A percentile compares a stretch with the other conserved stretches of the same genome.
These are phyloP conservation scores for Jaapia argillacea DNA, from an alignment of 768 basidiomycete species.

Conservation along the genomic window DNA sequence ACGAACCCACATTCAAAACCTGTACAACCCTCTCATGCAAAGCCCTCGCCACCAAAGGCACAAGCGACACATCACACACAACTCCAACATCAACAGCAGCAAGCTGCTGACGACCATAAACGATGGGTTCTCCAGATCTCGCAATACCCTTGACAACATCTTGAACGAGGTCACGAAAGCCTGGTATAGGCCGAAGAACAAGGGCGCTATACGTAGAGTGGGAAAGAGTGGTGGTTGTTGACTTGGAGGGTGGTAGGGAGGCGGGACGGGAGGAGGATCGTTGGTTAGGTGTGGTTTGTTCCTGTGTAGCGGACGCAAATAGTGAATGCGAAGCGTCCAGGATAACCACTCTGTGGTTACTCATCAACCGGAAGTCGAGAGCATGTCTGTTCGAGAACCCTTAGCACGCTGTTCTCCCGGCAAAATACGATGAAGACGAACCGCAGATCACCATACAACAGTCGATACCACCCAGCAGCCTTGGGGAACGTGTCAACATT, in stretches of 20 bases:
- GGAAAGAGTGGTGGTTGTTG: constrained; percentile 2
- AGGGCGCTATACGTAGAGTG: too few relatives aligned
- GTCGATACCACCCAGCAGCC: constrained; percentile 73
- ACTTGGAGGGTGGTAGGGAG: neutral
- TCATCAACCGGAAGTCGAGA: constrained; percentile 72
- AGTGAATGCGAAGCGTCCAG: constrained; percentile 67
- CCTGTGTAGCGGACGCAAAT: constrained; percentile 18
- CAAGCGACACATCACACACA: constrained; percentile 41
- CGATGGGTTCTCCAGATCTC: too few relatives aligned
- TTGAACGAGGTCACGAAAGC: constrained; percentile 39
- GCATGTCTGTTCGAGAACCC: constrained; percentile 42
- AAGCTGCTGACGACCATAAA: constrained; percentile 28
- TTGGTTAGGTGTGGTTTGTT: constrained; percentile 6
- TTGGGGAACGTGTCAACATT: constrained; percentile 64
- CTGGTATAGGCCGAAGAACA: constrained; percentile 50
- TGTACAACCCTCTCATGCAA: constrained; percentile 40
- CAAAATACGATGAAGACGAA: constrained; percentile 17
- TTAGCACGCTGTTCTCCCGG: neutral
- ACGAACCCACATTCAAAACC: too few relatives aligned
- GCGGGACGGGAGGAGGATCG: too few relatives aligned
- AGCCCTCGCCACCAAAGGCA: constrained; percentile 35
- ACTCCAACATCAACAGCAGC: constrained; percentile 53
- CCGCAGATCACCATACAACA: constrained; percentile 63
- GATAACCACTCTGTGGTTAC: constrained; percentile 51
- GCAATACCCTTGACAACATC: constrained; percentile 36